phyloP scores from a whole-genome alignment of 116 monocot species.

The Posidonia oceanica region DNA sequence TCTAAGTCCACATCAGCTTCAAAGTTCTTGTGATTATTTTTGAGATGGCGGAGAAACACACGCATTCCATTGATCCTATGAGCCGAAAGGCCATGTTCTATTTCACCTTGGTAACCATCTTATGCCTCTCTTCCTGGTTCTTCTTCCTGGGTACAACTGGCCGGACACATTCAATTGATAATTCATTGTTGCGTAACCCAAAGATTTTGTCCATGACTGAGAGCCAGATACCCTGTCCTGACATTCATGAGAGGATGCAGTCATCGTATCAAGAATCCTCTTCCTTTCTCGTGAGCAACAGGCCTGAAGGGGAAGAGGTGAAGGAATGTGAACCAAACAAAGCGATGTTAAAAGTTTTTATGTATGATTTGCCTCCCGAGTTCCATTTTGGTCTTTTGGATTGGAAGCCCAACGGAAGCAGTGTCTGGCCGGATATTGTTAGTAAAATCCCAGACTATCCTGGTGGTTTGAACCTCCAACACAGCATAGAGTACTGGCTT shows the following conservation, averaged over 20 bases:
- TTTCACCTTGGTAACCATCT: conserved; percentile 18
- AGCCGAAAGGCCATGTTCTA: conserved; percentile 24
- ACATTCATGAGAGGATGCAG: not conserved
- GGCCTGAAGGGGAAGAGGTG: conserved; percentile 6
- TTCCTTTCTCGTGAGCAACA: conserved; percentile 2
- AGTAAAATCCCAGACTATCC: conserved; percentile 51
- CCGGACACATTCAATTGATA: conserved; percentile 10
- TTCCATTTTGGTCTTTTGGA: conserved; percentile 88
- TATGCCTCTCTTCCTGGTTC: conserved; percentile 32
- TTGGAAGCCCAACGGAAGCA: conserved; percentile 41
- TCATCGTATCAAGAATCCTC: not conserved
- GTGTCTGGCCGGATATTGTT: conserved; percentile 60
- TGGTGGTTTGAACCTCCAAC: conserved; percentile 89
- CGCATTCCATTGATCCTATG: not conserved
- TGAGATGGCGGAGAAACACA: too few species aligned
- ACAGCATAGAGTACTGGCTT: conserved; percentile 95
- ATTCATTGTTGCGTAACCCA: conserved; percentile 7
- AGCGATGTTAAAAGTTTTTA: conserved; percentile 55
- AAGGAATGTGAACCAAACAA: conserved; percentile 35
- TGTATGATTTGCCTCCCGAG: conserved; percentile 80
- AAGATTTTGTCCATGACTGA: conserved; percentile 13
- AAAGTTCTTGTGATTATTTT: too few species aligned
- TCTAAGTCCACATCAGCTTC: too few species aligned
- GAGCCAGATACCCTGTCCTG: not conserved
- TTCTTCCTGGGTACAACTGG: conserved; percentile 28